Evolutionary conservation across 192 early-diverging fungal genomes (phyloP).

Genomic region (Backusella circina): DNA sequence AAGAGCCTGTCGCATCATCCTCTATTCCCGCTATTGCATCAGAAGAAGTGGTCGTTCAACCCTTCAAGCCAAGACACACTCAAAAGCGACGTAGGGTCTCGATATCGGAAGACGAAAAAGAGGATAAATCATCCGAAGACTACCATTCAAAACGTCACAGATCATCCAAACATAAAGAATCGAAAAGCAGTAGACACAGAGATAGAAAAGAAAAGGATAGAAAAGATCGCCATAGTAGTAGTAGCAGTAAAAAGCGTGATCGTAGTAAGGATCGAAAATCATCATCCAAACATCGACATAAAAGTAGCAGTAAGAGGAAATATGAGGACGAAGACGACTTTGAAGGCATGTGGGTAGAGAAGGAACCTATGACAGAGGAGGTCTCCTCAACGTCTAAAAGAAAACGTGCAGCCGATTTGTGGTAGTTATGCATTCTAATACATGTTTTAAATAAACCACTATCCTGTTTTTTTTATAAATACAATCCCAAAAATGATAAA

Average conservation of each 20-base stretch:
- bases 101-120: constrained; percentile 7
- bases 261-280: not conserved
- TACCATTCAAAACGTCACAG: not conserved
- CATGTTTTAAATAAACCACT: not conserved
- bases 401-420: constrained; percentile 8
- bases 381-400: not conserved
- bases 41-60: constrained; percentile 25
- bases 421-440: not conserved
- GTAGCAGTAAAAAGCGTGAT: not conserved
- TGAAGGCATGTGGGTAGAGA: constrained; percentile 18
- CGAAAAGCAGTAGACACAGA: not conserved
- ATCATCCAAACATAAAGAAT: not conserved
- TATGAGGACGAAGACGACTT: not conserved
- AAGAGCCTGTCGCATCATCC: not conserved
- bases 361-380: not conserved
- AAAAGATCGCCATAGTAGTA: not conserved
- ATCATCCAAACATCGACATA: not conserved
- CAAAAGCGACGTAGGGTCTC: not conserved
- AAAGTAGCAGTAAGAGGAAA: constrained; percentile 4
- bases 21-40: constrained; percentile 1
- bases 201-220: not conserved
- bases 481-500: too few relatives aligned
- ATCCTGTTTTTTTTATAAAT: too few relatives aligned
- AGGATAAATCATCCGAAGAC: not conserved
- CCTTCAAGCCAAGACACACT: constrained; percentile 12